Evolutionary conservation across 1,284 basidiomycete genomes (phyloP), one percentile per base, ranked within the genome.

Genomic region (Puccinia polysora): DNA sequence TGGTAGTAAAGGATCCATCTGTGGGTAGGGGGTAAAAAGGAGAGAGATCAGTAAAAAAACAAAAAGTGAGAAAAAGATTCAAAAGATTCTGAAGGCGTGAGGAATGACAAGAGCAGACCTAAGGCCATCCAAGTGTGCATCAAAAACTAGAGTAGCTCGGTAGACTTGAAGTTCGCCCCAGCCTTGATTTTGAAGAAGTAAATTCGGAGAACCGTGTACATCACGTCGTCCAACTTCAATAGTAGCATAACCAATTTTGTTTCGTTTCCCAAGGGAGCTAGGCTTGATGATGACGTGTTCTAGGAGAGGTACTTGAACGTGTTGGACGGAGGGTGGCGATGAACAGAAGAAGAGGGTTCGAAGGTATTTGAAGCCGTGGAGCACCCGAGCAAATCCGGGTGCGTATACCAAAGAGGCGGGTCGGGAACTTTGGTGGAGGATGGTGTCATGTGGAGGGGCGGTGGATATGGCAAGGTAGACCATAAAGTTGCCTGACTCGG

Each of bases 81-180:
- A 62, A 23, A n/a, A n/a, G n/a, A n/a, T n/a, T 40, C 28, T 23
- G 20, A 60, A 20, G 5, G 25, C 8, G 18, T 40, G 15, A 20
- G 36, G 3, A 45, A 45, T 25, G 12, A 53, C 32, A 23, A 30
- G 25, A 20, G 23, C 56, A 62, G 0, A 70, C 68, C 68, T 50
- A 12, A 70, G 45, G 10, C 68, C 68, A 36, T 60, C 58, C 25
- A 70, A 59, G 53, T 70, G 68, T n/a, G 58, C 68, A 59, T 62
- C 58, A 30, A 70, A 70, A 15, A 52, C 68, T 34, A 70, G 43
- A 14, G 25, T 18, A 59, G 68, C 68, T 25, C 62, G 38, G 58
- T 70, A 70, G n/a, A 70, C 43, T 15, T 70, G 68, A 28, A 62
- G 58, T 63, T 70, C 68, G 18, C 68, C 68, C 58, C 56, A 70